Percentiles rank a stretch among this genome's conserved stretches.
Evolutionary conservation across 2,329 filamentous ascomycete species (phyloP).

Genomic region (Dissoconium aciculare): DNA sequence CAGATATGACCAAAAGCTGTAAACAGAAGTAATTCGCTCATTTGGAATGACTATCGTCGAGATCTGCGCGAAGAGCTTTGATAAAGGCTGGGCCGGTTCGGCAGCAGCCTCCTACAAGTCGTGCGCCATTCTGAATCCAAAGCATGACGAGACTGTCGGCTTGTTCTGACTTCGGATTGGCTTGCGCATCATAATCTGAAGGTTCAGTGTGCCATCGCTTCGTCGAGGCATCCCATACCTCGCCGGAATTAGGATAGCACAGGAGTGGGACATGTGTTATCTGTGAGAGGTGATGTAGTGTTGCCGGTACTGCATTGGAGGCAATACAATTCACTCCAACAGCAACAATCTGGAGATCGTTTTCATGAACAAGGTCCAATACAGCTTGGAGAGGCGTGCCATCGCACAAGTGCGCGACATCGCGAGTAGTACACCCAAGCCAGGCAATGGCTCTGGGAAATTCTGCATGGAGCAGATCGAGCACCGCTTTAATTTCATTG

Average conservation of each 20-base stretch:
- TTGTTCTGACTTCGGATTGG: too few species aligned
- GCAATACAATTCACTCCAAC: conserved; percentile 34
- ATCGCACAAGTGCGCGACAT: conserved; percentile 27
- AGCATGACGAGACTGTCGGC: conserved; percentile 2
- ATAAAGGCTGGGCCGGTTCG: conserved; percentile 26
- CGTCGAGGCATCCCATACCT: conserved; percentile 30
- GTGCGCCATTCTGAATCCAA: conserved; percentile 26
- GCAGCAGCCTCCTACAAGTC: conserved; percentile 35
- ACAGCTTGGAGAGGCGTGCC: conserved; percentile 27
- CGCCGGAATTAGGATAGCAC: conserved; percentile 34
- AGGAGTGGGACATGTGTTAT: conserved; percentile 23
- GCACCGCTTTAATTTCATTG: conserved; percentile 26
- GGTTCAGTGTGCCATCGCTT: conserved; percentile 21
- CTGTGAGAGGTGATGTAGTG: conserved; percentile 21
- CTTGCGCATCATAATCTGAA: conserved; percentile 3
- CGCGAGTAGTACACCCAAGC: conserved; percentile 29
- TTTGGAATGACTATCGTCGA: too few species aligned
- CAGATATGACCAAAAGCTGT: too few species aligned
- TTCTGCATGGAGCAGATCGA: conserved; percentile 26
- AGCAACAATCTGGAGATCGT: conserved; percentile 24
- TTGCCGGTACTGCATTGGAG: conserved; percentile 21
- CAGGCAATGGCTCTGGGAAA: conserved; percentile 26
- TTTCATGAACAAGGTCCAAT: conserved; percentile 17
- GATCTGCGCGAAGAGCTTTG: conserved; percentile 6
- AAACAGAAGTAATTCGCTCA: too few species aligned